Conservation (phyloP, 306 rosid genomes). For the Dalbergia oliveri region DNA sequence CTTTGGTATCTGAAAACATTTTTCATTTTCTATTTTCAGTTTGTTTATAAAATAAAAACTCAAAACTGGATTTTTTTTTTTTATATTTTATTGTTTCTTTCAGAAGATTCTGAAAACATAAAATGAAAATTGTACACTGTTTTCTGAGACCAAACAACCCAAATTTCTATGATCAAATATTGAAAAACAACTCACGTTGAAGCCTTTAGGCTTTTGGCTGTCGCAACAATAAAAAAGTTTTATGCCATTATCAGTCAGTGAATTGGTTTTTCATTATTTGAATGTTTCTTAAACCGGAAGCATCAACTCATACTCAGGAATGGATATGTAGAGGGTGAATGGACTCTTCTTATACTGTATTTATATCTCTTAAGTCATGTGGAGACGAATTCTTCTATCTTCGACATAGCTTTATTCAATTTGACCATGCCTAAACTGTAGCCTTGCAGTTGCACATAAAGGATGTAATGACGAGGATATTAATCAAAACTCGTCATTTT, state of each 20-base stretch:
- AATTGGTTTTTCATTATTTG: background rate
- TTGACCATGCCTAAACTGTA: conserved; percentile 9
- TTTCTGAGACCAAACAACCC: too few species aligned
- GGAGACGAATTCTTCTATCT: conserved; percentile 5
- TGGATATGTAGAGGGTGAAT: background rate
- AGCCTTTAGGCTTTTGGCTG: background rate
- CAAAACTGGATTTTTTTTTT: too few species aligned
- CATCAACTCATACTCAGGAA: background rate
- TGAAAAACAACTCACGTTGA: background rate
- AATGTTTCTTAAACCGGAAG: conserved; percentile 26
- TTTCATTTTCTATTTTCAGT: too few species aligned
- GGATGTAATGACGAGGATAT: conserved; percentile 9
- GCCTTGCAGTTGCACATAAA: conserved; percentile 3
- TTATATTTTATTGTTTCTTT: too few species aligned
- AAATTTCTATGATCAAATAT: conserved; percentile 12
- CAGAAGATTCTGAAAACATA: too few species aligned
- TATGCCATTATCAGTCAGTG: background rate
- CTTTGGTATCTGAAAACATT: background rate
- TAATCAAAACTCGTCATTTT: conserved; percentile 18
- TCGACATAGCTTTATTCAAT: background rate
- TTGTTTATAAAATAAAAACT: too few species aligned
- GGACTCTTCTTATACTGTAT: conserved; percentile 2
- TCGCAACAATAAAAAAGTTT: background rate
- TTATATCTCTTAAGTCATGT: background rate
- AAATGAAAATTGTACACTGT: too few species aligned